These are phyloP conservation scores for Heimioporus sp. DNA, from an alignment of 768 basidiomycete species.

Conservation along the genomic window DNA sequence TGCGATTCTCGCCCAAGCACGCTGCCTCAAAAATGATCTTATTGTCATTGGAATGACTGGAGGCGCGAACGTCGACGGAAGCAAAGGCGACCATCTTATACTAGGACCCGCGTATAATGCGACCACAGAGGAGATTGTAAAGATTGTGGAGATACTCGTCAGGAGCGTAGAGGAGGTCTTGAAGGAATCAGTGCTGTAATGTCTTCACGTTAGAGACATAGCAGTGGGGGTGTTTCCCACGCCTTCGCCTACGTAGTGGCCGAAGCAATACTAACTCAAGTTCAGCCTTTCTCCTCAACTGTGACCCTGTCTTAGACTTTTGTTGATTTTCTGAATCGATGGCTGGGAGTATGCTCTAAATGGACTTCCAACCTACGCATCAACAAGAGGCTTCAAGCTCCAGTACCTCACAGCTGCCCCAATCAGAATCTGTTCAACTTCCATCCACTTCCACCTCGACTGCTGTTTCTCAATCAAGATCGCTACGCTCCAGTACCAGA, in stretches of 20 bases:
- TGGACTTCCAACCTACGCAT: constrained; percentile 81
- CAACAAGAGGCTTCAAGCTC: constrained; percentile 69
- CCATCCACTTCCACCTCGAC: constrained; percentile 35
- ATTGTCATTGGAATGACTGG: constrained; percentile 75
- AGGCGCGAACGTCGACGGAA: constrained; percentile 66
- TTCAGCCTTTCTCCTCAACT: constrained; percentile 21
- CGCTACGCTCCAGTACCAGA: constrained; percentile 72
- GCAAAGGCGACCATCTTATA: constrained; percentile 68
- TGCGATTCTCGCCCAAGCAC: constrained; percentile 69
- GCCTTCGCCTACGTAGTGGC: constrained; percentile 24
- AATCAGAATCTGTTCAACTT: constrained; percentile 34
- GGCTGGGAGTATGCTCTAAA: constrained; percentile 88
- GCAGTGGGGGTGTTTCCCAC: constrained; percentile 24
- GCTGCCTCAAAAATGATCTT: constrained; percentile 62
- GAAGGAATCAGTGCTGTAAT: constrained; percentile 30
- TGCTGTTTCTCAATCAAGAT: constrained; percentile 49
- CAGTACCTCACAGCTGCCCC: constrained; percentile 45
- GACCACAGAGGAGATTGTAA: constrained; percentile 64
- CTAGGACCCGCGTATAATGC: constrained; percentile 82
- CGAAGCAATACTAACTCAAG: constrained; percentile 24
- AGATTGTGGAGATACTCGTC: constrained; percentile 66
- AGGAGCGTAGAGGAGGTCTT: constrained; percentile 65
- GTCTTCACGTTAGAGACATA: neutral
- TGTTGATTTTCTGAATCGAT: constrained; percentile 52
- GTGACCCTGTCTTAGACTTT: constrained; percentile 23